Conservation (phyloP, 768 basidiomycete species). For the Leccinellum luteum region DNA sequence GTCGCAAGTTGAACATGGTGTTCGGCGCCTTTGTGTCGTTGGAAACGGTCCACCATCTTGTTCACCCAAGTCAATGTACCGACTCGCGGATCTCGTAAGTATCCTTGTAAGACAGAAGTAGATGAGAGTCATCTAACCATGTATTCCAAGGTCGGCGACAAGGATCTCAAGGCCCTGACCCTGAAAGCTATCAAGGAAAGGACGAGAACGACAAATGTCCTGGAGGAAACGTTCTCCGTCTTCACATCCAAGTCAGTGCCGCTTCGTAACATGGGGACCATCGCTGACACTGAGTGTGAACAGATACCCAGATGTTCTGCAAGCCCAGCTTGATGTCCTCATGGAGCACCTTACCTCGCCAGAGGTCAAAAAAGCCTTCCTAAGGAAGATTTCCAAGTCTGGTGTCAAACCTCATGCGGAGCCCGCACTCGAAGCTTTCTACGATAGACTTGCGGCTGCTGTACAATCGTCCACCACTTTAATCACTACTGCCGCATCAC, state of each 20-base stretch:
- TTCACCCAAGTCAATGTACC: conserved; percentile 39
- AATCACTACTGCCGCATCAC: too few relatives aligned
- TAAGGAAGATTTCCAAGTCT: conserved; percentile 5
- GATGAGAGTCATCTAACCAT: neutral
- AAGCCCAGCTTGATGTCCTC: conserved; percentile 19
- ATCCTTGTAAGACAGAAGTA: neutral
- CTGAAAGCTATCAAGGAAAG: too few relatives aligned
- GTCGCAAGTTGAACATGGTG: conserved; percentile 12
- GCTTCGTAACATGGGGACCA: neutral
- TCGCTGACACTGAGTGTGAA: neutral
- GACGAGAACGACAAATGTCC: conserved; percentile 19
- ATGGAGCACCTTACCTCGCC: conserved; percentile 2
- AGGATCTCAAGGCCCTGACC: conserved; percentile 16
- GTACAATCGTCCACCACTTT: too few relatives aligned
- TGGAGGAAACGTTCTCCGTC: conserved; percentile 28
- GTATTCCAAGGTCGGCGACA: conserved; percentile 11
- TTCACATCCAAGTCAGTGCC: conserved; percentile 25
- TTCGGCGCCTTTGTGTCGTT: neutral
- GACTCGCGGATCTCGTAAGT: conserved; percentile 31
- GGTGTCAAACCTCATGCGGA: conserved; percentile 6
- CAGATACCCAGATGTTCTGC: conserved; percentile 20
- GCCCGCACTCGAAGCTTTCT: conserved; percentile 15
- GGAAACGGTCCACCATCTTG: too few relatives aligned
- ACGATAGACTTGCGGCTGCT: conserved; percentile 10
- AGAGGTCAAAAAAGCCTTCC: conserved; percentile 15